Evolutionary conservation across 495 filamentous ascomycete genomes (phyloP), one percentile per base, ranked within the genome.

Genomic region (Penicillium diatomitis): DNA sequence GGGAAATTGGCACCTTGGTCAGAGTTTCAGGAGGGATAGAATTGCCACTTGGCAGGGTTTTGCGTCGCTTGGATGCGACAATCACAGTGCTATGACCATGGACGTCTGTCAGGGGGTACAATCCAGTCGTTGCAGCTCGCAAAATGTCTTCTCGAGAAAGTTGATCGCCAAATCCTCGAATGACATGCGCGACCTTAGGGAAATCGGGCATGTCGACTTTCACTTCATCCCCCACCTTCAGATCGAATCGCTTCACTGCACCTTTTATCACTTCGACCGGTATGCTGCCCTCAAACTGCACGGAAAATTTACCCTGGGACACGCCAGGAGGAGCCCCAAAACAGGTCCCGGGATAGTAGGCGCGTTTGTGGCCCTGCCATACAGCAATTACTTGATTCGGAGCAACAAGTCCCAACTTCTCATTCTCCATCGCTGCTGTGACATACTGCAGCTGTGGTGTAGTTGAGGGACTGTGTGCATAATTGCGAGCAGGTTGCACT

Each of bases 331-430:
- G 63, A 5, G 64, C 62, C 2, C 72, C 72, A 36, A 73, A 62
- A 48, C 73, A 79, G 11, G 69, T 76, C 12, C 69, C 76, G 32
- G 76, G 75, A 44, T 73, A 74, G 47, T 72, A 79, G 28, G 69
- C 72, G 33, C 69, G 62, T 52, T 68, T 72, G 10, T 61, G 61
- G 32, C 75, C 76, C 51, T 63, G 74, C 70, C 76, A 79, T 34
- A 69, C 60, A 9, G 76, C 72, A 48, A 79, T 58, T 0, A 78
- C 72, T 48, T 77, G 72, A 27, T 70, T 71, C n/a, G 66, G 66
- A 2, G 71, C 70, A 36, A 12, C 28, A 4, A 73, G 52, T 29
- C 54, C 34, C 10, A 38, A 4, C n/a, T 54, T 44, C 4, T 62
- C 54, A 27, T 38, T 39, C 29, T 34, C 32, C 11, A 4, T 3